phyloP scores from a whole-genome alignment of 768 basidiomycete species.

The Hemileccinum rubropunctum region DNA sequence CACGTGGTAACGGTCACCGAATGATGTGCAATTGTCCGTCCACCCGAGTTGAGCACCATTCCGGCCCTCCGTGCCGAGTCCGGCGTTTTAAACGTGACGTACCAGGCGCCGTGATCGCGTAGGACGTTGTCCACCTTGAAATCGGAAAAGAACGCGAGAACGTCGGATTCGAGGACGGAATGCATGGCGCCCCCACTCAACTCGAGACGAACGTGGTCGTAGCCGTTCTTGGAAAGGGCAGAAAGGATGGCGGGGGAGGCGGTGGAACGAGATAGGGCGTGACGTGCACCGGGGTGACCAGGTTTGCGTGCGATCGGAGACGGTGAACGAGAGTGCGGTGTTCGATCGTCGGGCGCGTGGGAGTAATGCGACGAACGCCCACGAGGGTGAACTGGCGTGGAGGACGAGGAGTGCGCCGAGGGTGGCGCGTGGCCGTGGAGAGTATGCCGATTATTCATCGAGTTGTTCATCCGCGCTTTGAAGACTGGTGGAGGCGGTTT shows the following conservation, averaged over 20 bases:
- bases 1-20: constrained; percentile 53
- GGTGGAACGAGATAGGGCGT: constrained; percentile 18
- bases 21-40: constrained; percentile 56
- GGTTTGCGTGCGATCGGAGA: constrained; percentile 42
- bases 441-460: constrained; percentile 20
- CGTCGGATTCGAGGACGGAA: constrained; percentile 61
- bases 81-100: constrained; percentile 70
- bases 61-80: constrained; percentile 66
- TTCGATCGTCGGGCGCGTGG: constrained; percentile 16
- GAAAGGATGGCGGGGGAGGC: constrained; percentile 29
- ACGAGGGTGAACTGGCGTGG: constrained; percentile 31
- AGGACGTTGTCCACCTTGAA: constrained; percentile 75
- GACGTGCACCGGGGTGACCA: constrained; percentile 29
- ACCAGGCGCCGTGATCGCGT: constrained; percentile 69
- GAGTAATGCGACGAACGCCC: constrained; percentile 26
- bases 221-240: constrained; percentile 58
- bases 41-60: constrained; percentile 53
- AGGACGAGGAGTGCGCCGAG: constrained; percentile 32
- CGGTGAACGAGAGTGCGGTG: constrained; percentile 35
- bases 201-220: constrained; percentile 64
- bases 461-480: constrained; percentile 29
- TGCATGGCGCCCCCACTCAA: constrained; percentile 43
- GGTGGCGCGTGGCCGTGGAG: constrained; percentile 20
- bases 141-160: constrained; percentile 62
- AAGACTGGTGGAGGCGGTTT: constrained; percentile 19